These are phyloP conservation scores for Solanum phureja DNA, from an alignment of 257 asterid species.

Conservation along the genomic window DNA sequence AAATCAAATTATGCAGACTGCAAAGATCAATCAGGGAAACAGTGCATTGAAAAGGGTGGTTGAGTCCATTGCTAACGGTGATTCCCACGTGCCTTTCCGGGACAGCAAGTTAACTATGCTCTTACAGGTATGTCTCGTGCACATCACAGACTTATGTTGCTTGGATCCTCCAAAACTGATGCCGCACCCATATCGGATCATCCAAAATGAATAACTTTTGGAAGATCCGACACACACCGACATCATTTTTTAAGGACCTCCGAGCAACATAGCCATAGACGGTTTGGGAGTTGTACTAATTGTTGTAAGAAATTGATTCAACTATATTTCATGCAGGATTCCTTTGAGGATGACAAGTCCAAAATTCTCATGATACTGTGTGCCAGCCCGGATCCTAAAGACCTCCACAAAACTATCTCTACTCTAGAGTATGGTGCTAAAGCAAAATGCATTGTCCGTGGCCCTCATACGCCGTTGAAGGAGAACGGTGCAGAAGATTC, in stretches of 20 bases:
- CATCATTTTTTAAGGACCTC: background rate
- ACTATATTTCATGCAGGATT: constrained; percentile 41
- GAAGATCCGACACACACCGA: background rate
- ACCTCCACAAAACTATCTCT: constrained; percentile 82
- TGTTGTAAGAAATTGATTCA: background rate
- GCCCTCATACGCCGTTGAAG: constrained; percentile 59
- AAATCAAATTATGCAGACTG: constrained; percentile 47
- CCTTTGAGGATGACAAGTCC: constrained; percentile 89
- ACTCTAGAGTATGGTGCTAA: constrained; percentile 95
- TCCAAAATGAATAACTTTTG: background rate
- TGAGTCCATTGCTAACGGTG: constrained; percentile 94
- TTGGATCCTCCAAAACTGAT: background rate
- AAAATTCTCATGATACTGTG: constrained; percentile 89
- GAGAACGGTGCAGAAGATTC: constrained; percentile 73
- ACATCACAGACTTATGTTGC: background rate
- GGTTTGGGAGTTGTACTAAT: background rate
- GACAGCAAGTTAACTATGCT: constrained; percentile 99
- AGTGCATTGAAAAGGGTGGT: constrained; percentile 85
- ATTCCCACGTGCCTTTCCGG: constrained; percentile 93
- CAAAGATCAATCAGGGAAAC: constrained; percentile 88
- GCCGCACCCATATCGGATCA: accelerated
- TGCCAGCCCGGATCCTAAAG: constrained; percentile 95
- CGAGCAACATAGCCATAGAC: background rate
- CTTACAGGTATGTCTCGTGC: constrained; percentile 52
- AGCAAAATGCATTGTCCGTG: constrained; percentile 90